Evolutionary conservation across 805 yeast species (phyloP).

Genomic region (Yamadazyma phyllophila): DNA sequence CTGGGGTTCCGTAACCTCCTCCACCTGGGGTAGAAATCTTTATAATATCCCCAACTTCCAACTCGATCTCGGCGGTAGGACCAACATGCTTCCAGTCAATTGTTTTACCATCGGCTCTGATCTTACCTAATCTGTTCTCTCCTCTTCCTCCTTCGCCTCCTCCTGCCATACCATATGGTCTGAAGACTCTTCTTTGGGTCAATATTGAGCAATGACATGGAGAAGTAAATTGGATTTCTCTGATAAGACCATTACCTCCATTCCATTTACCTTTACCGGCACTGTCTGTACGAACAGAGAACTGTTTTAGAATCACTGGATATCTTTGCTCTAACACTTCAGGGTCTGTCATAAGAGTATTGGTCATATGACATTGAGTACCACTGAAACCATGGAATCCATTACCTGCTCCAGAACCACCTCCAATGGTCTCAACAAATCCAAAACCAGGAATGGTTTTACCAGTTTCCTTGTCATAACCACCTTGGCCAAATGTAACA

Average conservation of each 20-base stretch:
- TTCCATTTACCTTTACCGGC: slow-evolving; percentile 21
- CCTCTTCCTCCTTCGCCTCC: slow-evolving; percentile 35
- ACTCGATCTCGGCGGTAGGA: slow-evolving; percentile 66
- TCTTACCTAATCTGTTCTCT: slow-evolving; percentile 31
- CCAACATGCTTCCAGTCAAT: slow-evolving; percentile 31
- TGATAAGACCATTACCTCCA: slow-evolving; percentile 22
- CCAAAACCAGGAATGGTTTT: slow-evolving; percentile 17
- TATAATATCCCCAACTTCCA: slow-evolving; percentile 62
- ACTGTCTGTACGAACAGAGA: slow-evolving; percentile 15
- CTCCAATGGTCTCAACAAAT: slow-evolving; percentile 19
- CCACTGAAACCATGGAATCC: slow-evolving; percentile 29
- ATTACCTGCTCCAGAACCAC: slow-evolving; percentile 20
- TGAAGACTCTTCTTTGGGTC: slow-evolving; percentile 21
- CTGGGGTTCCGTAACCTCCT: slow-evolving; percentile 64
- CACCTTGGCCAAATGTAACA: slow-evolving; percentile 20
- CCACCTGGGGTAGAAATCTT: slow-evolving; percentile 81
- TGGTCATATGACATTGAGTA: slow-evolving; percentile 47
- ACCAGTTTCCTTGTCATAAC: slow-evolving; percentile 15
- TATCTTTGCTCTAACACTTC: slow-evolving; percentile 22
- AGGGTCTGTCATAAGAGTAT: slow-evolving; percentile 23
- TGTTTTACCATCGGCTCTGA: slow-evolving; percentile 19
- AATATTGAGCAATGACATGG: slow-evolving; percentile 20
- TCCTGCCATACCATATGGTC: slow-evolving; percentile 32
- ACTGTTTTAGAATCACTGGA: slow-evolving; percentile 18
- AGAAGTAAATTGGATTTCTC: slow-evolving; percentile 20